Percentiles rank a stretch among this genome's conserved stretches.
These are phyloP conservation scores for Gossypium bickii DNA, from an alignment of 345 rosid genomes.

Conservation along the genomic window DNA sequence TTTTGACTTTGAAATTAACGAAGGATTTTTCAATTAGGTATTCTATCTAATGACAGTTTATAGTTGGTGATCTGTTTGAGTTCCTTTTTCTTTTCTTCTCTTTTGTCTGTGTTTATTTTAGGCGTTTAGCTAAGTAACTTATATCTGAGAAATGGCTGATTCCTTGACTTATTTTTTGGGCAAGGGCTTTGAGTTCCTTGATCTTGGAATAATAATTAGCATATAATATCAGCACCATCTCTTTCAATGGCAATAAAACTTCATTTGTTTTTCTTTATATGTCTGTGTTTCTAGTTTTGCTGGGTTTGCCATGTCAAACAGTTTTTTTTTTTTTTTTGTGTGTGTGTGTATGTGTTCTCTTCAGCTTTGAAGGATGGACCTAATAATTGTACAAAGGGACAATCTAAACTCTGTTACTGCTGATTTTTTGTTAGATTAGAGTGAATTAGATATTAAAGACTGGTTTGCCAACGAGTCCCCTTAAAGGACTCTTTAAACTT, in stretches of 20 bases:
- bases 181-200: neutral
- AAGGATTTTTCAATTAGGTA: neutral
- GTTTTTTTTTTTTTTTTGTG: neutral
- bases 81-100: neutral
- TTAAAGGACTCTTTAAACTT: neutral
- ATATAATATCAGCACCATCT: neutral
- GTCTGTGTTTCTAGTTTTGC: neutral
- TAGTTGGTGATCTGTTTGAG: neutral
- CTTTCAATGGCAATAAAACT: constrained; percentile 20
- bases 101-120: neutral
- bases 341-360: neutral
- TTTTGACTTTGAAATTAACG: constrained; percentile 17
- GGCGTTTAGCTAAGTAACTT: neutral
- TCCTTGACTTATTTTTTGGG: neutral
- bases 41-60: constrained; percentile 17
- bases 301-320: neutral
- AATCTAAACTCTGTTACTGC: neutral
- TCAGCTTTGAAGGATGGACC: neutral
- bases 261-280: neutral
- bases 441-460: neutral
- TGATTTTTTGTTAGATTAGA: neutral
- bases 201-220: neutral
- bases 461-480: neutral
- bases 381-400: neutral
- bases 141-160: neutral